phyloP scores from a whole-genome alignment of 257 asterid genomes.

The Solanum chiquidenum region DNA sequence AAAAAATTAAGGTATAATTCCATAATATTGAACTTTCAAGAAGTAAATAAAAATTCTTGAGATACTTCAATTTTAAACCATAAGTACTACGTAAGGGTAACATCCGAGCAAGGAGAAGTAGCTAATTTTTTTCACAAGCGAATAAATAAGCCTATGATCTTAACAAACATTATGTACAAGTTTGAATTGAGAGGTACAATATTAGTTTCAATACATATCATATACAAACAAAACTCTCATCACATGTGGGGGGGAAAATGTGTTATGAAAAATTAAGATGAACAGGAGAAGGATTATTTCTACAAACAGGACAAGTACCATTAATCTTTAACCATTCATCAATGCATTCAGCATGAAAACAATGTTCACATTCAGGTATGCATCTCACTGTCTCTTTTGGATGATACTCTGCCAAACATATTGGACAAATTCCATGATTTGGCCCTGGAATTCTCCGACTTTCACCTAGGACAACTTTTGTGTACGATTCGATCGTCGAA shows the following conservation, averaged over 20 bases:
- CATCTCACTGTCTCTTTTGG: slow-evolving; percentile 52
- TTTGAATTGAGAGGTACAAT: not conserved
- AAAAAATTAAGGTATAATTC: too few relatives aligned
- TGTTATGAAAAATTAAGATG: not conserved
- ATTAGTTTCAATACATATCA: not conserved
- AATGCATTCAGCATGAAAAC: slow-evolving; percentile 74
- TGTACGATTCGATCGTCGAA: slow-evolving; percentile 56
- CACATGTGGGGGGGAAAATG: not conserved
- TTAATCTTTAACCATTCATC: slow-evolving; percentile 74
- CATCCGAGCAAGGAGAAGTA: not conserved
- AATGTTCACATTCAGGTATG: slow-evolving; percentile 68
- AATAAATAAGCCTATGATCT: not conserved
- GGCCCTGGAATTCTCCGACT: slow-evolving; percentile 59
- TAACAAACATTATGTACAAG: not conserved
- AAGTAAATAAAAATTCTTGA: not conserved
- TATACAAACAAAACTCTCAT: not conserved
- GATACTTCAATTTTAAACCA: not conserved
- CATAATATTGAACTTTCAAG: not conserved
- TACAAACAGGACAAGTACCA: slow-evolving; percentile 65
- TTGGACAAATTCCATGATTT: slow-evolving; percentile 56
- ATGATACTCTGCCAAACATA: slow-evolving; percentile 56
- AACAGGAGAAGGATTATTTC: slow-evolving; percentile 47
- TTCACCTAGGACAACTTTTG: slow-evolving; percentile 54
- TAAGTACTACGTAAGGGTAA: not conserved
- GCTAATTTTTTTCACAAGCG: not conserved